Evolutionary conservation across 2,329 filamentous ascomycete genomes (phyloP).

Genomic region (Botrytis elliptica): DNA sequence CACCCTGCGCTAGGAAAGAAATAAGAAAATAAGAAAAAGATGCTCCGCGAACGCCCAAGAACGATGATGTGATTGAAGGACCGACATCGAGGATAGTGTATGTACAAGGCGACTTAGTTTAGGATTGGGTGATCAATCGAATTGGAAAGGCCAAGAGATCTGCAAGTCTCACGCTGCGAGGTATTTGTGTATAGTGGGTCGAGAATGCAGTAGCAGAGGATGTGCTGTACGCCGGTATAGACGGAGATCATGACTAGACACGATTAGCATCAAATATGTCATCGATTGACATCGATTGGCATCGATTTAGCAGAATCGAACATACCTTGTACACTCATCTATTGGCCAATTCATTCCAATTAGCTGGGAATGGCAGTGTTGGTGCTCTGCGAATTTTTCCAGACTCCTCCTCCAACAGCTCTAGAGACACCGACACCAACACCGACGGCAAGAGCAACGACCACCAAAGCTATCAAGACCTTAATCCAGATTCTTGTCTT

Average conservation of each 20-base stretch:
- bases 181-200: not conserved
- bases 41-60: slow-evolving; percentile 18
- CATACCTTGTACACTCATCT: slow-evolving; percentile 8
- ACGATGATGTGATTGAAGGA: not conserved
- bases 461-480: slow-evolving; percentile 52
- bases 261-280: not conserved
- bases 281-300: not conserved
- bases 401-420: slow-evolving; percentile 58
- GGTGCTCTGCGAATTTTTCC: slow-evolving; percentile 43
- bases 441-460: slow-evolving; percentile 54
- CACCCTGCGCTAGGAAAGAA: slow-evolving; percentile 23
- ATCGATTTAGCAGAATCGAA: not conserved
- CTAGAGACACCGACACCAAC: slow-evolving; percentile 62
- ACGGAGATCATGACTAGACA: not conserved
- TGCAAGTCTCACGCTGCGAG: not conserved
- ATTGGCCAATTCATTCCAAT: not conserved
- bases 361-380: slow-evolving; percentile 23
- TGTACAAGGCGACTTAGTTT: slow-evolving; percentile 16
- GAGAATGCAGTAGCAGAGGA: not conserved
- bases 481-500: slow-evolving; percentile 55
- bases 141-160: not conserved
- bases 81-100: slow-evolving; percentile 6
- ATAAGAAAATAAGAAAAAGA: slow-evolving; percentile 11
- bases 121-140: slow-evolving; percentile 1
- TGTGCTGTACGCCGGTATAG: not conserved